Conservation (phyloP, 2,329 filamentous ascomycete species). For the Neonectria coccinea region DNA sequence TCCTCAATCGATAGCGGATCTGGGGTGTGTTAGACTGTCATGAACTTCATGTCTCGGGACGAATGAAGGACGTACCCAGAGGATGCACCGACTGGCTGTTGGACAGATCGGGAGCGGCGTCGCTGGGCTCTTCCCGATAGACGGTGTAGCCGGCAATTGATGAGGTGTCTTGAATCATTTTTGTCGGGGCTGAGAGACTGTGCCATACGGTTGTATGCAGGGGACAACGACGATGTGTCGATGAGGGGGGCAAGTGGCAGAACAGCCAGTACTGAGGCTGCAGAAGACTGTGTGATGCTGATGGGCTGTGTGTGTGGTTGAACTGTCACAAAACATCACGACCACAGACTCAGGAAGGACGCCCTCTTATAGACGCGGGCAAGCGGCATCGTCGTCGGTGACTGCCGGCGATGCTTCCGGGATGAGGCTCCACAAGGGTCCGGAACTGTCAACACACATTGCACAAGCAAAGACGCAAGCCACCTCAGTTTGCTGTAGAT, state of each 20-base stretch:
- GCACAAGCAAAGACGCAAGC: no score
- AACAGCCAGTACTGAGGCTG: not conserved
- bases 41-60: no score
- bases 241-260: not conserved
- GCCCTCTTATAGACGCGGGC: conserved; percentile 43
- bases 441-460: not conserved
- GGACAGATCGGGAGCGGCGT: conserved; percentile 51
- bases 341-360: conserved; percentile 27
- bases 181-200: conserved; percentile 42
- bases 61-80: conserved; percentile 46
- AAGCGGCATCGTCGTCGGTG: conserved; percentile 25
- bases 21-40: conserved; percentile 34
- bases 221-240: conserved; percentile 19
- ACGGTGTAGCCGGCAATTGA: conserved; percentile 60
- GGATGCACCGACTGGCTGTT: conserved; percentile 51
- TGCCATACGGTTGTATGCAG: conserved; percentile 43
- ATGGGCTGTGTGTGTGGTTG: not conserved
- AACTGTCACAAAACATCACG: not conserved
- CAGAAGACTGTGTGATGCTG: conserved; percentile 4
- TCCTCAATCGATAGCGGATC: conserved; percentile 67
- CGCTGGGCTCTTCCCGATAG: conserved; percentile 56
- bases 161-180: conserved; percentile 57
- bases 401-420: conserved; percentile 29
- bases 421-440: conserved; percentile 5
- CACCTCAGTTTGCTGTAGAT: no score